Percentiles rank a stretch among this genome's conserved stretches.
These are phyloP conservation scores for Nymphaea thermarum DNA, from an alignment of 164 flowering plant species.

Conservation along the genomic window DNA sequence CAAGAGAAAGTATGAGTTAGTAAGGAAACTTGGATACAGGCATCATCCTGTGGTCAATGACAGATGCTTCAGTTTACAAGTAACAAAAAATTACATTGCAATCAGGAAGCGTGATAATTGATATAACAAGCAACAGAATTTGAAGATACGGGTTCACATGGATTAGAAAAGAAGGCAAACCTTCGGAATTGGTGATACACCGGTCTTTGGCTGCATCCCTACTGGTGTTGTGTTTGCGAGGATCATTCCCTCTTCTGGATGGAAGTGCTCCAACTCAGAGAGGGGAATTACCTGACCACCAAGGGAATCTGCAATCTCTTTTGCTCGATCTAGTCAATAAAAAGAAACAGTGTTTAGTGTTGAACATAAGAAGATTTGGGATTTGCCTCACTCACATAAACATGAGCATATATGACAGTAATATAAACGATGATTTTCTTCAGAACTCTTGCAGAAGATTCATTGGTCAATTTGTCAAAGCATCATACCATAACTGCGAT, in stretches of 20 bases:
- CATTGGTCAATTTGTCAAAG: background rate
- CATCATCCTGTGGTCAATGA: no score
- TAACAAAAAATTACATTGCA: background rate
- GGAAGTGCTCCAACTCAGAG: slow-evolving; percentile 20
- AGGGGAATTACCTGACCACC: slow-evolving; percentile 31
- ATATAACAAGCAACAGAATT: background rate
- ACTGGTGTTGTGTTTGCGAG: slow-evolving; percentile 60
- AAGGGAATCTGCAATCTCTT: slow-evolving; percentile 33
- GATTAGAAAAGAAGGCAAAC: slow-evolving; percentile 10
- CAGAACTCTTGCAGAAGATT: background rate
- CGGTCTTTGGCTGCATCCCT: slow-evolving; percentile 52
- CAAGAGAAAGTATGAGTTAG: background rate
- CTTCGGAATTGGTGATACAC: slow-evolving; percentile 40
- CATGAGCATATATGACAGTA: background rate
- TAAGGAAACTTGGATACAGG: no score
- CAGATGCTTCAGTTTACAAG: no score
- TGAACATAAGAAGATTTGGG: no score
- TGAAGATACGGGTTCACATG: background rate
- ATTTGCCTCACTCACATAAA: background rate
- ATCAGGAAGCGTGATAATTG: background rate
- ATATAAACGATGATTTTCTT: background rate
- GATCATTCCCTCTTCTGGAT: slow-evolving; percentile 36
- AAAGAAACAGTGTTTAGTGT: background rate
- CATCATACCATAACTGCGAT: slow-evolving; percentile 35
- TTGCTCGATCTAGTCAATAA: slow-evolving; percentile 34